These are phyloP conservation scores for Calonectria naviculata DNA, from an alignment of 2,329 filamentous ascomycete species.

Conservation along the genomic window DNA sequence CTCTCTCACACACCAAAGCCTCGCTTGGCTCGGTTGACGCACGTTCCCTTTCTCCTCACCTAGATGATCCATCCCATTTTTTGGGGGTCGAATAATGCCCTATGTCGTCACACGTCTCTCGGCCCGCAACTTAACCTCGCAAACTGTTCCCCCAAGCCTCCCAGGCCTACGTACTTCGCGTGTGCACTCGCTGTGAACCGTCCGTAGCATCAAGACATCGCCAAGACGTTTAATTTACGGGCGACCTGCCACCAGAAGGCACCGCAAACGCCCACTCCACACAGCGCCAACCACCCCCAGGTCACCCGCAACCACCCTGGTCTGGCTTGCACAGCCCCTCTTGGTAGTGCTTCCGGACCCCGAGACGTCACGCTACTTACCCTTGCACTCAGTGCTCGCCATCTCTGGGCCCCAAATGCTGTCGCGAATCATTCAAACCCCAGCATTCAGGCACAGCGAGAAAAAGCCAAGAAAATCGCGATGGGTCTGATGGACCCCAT, in stretches of 20 bases:
- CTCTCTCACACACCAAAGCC: not conserved
- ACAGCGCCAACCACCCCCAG: not conserved
- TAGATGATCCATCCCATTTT: not conserved
- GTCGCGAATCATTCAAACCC: not conserved
- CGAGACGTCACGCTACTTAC: constrained; percentile 18
- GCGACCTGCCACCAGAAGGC: not conserved
- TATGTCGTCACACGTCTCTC: not conserved
- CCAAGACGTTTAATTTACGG: constrained; percentile 16
- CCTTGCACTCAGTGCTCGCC: not conserved
- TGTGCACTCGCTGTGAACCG: not conserved
- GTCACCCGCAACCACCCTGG: not conserved
- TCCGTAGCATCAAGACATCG: not conserved
- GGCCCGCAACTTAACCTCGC: not conserved
- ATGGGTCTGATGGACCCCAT: not conserved
- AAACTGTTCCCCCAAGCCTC: not conserved
- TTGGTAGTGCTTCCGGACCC: constrained; percentile 18
- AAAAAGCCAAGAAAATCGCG: constrained; percentile 6
- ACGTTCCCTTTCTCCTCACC: not conserved
- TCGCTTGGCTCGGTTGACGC: constrained; percentile 9
- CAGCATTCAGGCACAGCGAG: not conserved
- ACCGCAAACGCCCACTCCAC: not conserved
- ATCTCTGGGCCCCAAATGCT: not conserved
- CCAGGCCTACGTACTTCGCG: not conserved
- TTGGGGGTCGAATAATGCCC: not conserved
- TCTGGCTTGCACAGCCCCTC: constrained; percentile 26